Evolutionary conservation across 2,329 filamentous ascomycete genomes (phyloP), one percentile per base, ranked within the genome.

Genomic region (Aspergillus sp.): DNA sequence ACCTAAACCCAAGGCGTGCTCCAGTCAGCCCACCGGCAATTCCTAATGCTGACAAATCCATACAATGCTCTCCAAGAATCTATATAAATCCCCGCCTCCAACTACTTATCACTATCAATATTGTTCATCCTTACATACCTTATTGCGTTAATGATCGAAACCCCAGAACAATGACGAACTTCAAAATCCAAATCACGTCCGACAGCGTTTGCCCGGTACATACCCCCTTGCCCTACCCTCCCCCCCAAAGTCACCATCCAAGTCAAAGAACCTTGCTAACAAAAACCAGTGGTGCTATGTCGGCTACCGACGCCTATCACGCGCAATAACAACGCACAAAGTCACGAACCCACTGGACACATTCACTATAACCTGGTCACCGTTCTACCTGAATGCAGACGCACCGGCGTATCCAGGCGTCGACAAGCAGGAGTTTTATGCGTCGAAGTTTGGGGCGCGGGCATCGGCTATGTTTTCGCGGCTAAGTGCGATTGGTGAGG

Each of bases 341-440:
- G 79, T 83, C 66, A 78, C 80, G 40, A 79, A 90, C 64, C 86
- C 88, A 9, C 73, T 81, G 40, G 89, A 93, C 75, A 90, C 82
- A 19, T 93, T 96, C 77, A 82, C 80, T 47, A 85, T 90, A 14
- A 83, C 82, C 60, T 96, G 90, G 90, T 82, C 84, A 60, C 89
- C 91, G 2, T 96, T 90, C 77, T 93, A 93, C 72, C 84, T 96
- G 52, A 87, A 93, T 68, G 89, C 90, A 0, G 79, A 80, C 47
- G 79, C 84, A 1, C 82, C 88, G 0, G 77, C 78, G 46, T 76
- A 70, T 49, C 66, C 72, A 1, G 79, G 80, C 65, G 70, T 79
- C 57, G 78, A 82, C 66, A 86, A 86, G 68, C 71, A 80, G 69
- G 75, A 77, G 58, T 81, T 81, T 70, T 92, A 86, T 73, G 76